Evolutionary conservation across 2,329 filamentous ascomycete genomes (phyloP), one percentile per base, ranked within the genome.

Genomic region (Zopfia rhizophila): DNA sequence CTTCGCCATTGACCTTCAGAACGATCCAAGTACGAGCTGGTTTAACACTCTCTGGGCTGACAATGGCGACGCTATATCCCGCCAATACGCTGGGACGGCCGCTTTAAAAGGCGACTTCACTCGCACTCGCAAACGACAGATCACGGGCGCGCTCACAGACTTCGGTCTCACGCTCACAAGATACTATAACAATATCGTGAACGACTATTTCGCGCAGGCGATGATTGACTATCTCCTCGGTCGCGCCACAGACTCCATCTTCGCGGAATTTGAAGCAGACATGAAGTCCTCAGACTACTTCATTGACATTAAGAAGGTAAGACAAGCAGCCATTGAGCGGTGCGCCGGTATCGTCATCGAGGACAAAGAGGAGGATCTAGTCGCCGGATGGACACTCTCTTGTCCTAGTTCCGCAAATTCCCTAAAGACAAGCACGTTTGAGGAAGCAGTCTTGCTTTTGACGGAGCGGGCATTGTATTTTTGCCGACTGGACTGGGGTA

Each of bases 31-130:
- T 43, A 95, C 90, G 4, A 82, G 86, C 32, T 97, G 93, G 91
- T 97, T 97, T 76, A 97, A 99, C 70, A 91, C 85, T 0, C 78
- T 97, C 0, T 99, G 94, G 93, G 94, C 94, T 0, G 94, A 99
- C 68, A 99, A 99, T 58, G 94, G 94, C 11, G 94, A 99, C 70
- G 91, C 92, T 0, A 91, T 97, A 43, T 96, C 91, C 0, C 91
- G 92, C 57, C 93, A 97, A 69, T 99, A 99, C 70, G 91, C 94
- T 1, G 96, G 91, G 7, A 97, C 94, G 0, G 91, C 91, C 2
- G 94, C 94, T 0, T 84, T 99, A 73, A 99, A 99, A 68, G 94
- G 94, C 7, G 94, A 99, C 70, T 99, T 93, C 66, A 99, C 94
- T 1, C 83, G 94, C 31, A 97, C 92, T 3, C 82, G 87, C 45